Base-by-base conservation (phyloP, 768 basidiomycete genomes). In the Suillus subluteus region DNA sequence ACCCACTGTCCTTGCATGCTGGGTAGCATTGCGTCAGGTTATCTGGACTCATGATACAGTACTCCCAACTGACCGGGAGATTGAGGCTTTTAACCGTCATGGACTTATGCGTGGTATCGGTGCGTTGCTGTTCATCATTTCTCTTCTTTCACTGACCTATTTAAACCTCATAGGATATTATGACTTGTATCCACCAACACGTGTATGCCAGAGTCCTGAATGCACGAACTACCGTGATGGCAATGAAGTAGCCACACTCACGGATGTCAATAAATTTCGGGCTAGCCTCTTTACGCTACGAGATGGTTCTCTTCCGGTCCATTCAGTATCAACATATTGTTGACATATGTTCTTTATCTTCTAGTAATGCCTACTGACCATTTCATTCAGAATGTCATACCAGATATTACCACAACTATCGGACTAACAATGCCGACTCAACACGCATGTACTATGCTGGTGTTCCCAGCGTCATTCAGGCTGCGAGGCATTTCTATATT, bases 251-350 rank as follows among this genome's bases (percentile, higher is more conserved):
- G 26, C 64, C 26, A 65, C 44, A 21, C 38, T 23, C 41, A 55
- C 52, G 8, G 52, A 26, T 52, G 56, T 26, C 30, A 52, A 55
- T 37, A 56, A 23, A 72, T 69, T 4, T 67, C 67, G 69, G 50
- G 72, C 69, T 12, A 69, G 70, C 3, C 66, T 75, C 12, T 73
- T 67, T 55, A 76, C 72, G 0, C 58, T 75, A n/a, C 30, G 67
- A 23, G 38, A 69, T 44, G 73, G 76, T 26, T 63, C 71, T 1
- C 58, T 76, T 18, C 74, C 73, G 8, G 66, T n/a, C n/a, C n/a
- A n/a, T n/a, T n/a, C n/a, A n/a, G n/a, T n/a, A n/a, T n/a, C n/a
- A n/a, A n/a, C n/a, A n/a, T n/a, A n/a, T n/a, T n/a, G n/a, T n/a
- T n/a, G n/a, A n/a, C n/a, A n/a, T n/a, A n/a, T n/a, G n/a, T n/a